Percentiles rank a stretch among this genome's conserved stretches.
These are phyloP conservation scores for Phaeosphaeriaceae sp. DNA, from an alignment of 2,329 filamentous ascomycete species.

Conservation along the genomic window DNA sequence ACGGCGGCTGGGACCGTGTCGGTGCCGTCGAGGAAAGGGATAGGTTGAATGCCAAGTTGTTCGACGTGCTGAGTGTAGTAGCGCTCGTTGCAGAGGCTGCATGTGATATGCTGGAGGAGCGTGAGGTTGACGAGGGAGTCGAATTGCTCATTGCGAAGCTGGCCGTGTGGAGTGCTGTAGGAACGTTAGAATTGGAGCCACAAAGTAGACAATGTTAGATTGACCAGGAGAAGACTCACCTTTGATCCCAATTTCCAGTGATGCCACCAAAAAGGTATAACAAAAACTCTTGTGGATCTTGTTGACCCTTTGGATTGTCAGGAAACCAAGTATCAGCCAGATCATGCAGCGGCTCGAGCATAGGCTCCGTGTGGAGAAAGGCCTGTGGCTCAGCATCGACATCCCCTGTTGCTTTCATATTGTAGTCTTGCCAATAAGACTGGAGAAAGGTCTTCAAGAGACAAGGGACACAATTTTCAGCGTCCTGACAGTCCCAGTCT, in stretches of 20 bases:
- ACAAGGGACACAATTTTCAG: constrained; percentile 15
- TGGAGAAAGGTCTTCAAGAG: constrained; percentile 6
- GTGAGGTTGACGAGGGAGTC: not conserved
- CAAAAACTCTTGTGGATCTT: too few relatives aligned
- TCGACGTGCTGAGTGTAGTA: too few relatives aligned
- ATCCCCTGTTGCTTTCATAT: too few relatives aligned
- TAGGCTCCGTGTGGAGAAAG: not conserved
- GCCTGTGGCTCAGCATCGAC: too few relatives aligned
- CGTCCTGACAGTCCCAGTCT: constrained; percentile 8
- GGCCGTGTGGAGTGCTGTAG: not conserved
- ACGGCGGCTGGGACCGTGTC: not conserved
- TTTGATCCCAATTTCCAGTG: too few relatives aligned
- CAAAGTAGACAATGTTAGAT: too few relatives aligned
- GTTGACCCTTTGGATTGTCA: not conserved
- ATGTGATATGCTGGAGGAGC: not conserved
- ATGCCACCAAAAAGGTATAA: too few relatives aligned
- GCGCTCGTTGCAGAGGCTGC: not conserved
- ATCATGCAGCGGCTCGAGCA: not conserved
- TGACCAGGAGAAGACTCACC: too few relatives aligned
- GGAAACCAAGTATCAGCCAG: not conserved
- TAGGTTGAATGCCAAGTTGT: too few relatives aligned
- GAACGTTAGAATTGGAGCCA: not conserved
- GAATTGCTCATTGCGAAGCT: not conserved
- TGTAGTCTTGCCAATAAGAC: constrained; percentile 4
- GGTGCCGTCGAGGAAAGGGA: too few relatives aligned